Base-by-base conservation (phyloP, 2,329 filamentous ascomycete genomes). In the Thelonectria blattea region DNA sequence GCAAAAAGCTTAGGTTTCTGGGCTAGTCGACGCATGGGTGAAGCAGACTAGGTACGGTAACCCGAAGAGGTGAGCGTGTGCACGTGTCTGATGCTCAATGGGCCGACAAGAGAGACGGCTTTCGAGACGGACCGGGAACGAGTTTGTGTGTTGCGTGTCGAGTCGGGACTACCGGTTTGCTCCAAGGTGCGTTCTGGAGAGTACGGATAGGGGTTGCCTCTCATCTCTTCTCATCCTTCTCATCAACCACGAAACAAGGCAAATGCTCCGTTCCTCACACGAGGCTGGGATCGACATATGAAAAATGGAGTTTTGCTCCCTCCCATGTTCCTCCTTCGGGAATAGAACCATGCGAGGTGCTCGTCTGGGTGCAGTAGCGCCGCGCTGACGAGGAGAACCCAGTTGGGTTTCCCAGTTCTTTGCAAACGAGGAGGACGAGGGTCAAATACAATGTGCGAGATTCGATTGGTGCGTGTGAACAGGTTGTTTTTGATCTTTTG, bases 71-170 rank as follows among this genome's bases (percentile, higher is more conserved):
- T 55, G 56, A 64, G 61, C 59, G 59, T 65, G 68, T 51, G 73
- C 73, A 75, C 74, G 73, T 76, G 74, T 75, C 69, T 66, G 55
- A 64, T 70, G 67, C 70, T 73, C 66, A 74, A 73, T 75, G 73
- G 73, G 64, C 64, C 61, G 63, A 30, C 4, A 9, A 10, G 27
- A 10, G 27, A 30, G 34, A 14, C 34, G 6, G 34, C 8, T 37
- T n/a, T 37, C 15, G 11, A 62, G 58, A 55, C 63, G 52, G 14
- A 20, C 32, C 39, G n/a, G 30, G 18, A n/a, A 39, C 22, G 24
- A 14, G 34, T 37, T 18, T n/a, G 37, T n/a, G 37, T 34, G 18
- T 22, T 41, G 30, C n/a, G 24, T 37, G 34, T 49, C 48, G 42
- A n/a, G 39, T 17, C 32, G 34, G 34, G 6, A 37, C 15, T 37